A percentile compares a stretch with the other conserved stretches of the same genome.
Conservation (phyloP, 108 stramenopile genomes). For the Pseudonitzschia multiseries region DNA sequence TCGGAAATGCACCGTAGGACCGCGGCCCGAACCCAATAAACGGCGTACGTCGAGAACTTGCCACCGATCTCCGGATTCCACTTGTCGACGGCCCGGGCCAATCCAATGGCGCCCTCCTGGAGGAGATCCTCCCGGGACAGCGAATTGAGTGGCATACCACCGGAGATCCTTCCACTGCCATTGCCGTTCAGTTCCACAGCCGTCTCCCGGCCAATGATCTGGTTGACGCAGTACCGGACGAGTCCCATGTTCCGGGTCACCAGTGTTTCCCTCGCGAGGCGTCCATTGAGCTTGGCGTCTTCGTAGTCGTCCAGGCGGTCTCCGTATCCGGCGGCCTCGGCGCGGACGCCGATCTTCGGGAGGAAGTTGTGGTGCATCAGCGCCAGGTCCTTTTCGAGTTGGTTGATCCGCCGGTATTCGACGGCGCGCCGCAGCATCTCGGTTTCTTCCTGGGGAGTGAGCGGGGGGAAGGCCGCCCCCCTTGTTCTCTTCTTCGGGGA, state of each 20-base stretch:
- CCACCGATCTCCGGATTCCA: constrained; percentile 82
- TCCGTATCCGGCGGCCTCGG: constrained; percentile 44
- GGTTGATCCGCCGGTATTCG: constrained; percentile 38
- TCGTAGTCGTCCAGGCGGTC: constrained; percentile 47
- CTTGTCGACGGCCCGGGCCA: constrained; percentile 86
- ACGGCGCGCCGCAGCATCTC: constrained; percentile 50
- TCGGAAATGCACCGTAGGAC: constrained; percentile 85
- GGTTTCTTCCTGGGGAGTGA: constrained; percentile 51
- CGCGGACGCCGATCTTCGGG: constrained; percentile 28
- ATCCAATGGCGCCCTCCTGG: constrained; percentile 90
- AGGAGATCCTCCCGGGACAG: constrained; percentile 80
- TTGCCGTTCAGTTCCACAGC: not conserved
- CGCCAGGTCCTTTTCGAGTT: constrained; percentile 38
- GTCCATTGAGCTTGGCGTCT: constrained; percentile 37
- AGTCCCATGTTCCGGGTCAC: constrained; percentile 71
- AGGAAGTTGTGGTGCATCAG: constrained; percentile 6
- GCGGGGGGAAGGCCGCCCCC: constrained; percentile 10
- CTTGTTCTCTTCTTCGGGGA: too few species aligned
- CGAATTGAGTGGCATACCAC: constrained; percentile 29
- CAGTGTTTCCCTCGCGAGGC: constrained; percentile 60
- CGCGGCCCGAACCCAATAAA: constrained; percentile 92
- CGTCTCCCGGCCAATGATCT: constrained; percentile 35
- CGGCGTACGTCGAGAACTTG: constrained; percentile 89
- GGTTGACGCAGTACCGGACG: constrained; percentile 63
- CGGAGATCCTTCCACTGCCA: too few species aligned